Conservation (phyloP, 805 yeast species). For the Metschnikowia koreensis region DNA sequence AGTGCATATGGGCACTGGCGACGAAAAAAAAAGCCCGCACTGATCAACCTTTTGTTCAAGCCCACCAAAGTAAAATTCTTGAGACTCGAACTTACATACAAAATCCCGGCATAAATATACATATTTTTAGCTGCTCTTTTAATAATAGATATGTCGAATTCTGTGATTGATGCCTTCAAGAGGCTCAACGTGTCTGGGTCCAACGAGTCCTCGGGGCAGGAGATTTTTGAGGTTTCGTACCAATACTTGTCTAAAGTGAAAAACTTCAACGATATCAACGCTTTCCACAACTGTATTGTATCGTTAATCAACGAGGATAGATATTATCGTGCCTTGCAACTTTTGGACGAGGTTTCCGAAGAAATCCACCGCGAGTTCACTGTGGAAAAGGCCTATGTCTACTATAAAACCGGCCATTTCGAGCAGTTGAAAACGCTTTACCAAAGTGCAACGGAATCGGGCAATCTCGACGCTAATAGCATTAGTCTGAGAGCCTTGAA, state of each 20-base stretch:
- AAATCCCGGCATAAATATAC: not conserved
- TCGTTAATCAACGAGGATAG: conserved; percentile 61
- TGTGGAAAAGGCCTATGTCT: conserved; percentile 57
- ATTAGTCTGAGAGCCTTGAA: conserved; percentile 35
- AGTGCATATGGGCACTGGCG: conserved; percentile 11
- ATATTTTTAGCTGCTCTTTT: not conserved
- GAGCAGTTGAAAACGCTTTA: conserved; percentile 22
- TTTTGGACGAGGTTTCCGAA: conserved; percentile 40
- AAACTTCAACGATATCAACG: conserved; percentile 32
- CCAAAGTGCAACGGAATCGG: conserved; percentile 1
- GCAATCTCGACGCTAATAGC: conserved; percentile 12
- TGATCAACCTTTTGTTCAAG: not conserved
- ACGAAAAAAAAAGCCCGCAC: conserved; percentile 6
- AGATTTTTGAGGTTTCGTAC: conserved; percentile 38
- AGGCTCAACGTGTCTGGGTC: conserved; percentile 33
- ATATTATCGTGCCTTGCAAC: conserved; percentile 47
- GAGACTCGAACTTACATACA: not conserved
- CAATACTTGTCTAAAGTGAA: conserved; percentile 41
- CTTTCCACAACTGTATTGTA: conserved; percentile 46
- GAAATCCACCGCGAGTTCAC: conserved; percentile 35
- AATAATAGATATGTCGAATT: conserved; percentile 33
- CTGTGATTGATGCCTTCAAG: conserved; percentile 43
- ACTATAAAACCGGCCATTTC: conserved; percentile 54
- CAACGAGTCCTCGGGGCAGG: conserved; percentile 28
- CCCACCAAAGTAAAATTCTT: not conserved